These are phyloP conservation scores for Nicotiana otophora DNA, from an alignment of 257 asterid genomes.

Conservation along the genomic window DNA sequence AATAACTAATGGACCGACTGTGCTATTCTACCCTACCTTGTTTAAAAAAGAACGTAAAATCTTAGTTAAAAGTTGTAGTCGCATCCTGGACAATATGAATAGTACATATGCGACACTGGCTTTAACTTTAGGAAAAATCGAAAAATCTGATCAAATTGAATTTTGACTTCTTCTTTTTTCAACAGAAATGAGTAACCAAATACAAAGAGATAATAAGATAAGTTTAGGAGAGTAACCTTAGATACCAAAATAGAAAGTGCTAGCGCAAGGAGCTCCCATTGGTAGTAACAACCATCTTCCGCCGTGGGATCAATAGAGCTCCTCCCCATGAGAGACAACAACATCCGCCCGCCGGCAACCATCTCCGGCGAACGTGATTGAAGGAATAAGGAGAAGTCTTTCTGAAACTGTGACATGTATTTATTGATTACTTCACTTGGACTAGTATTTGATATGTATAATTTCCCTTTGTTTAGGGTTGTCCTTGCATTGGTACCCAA, in stretches of 20 bases:
- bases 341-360: constrained; percentile 56
- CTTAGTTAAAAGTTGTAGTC: too few species aligned
- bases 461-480: constrained; percentile 53
- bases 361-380: constrained; percentile 51
- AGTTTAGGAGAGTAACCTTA: constrained; percentile 28
- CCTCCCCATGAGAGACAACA: constrained; percentile 54
- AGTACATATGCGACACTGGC: background rate
- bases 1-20: too few species aligned
- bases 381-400: constrained; percentile 42
- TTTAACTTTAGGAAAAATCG: background rate
- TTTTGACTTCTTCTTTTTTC: too few species aligned
- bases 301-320: constrained; percentile 37
- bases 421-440: constrained; percentile 32
- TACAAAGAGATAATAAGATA: background rate
- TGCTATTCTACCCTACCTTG: too few species aligned
- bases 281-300: constrained; percentile 40
- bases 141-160: background rate
- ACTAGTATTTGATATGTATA: constrained; percentile 58
- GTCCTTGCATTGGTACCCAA: constrained; percentile 6
- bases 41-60: too few species aligned
- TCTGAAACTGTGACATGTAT: constrained; percentile 42
- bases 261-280: constrained; percentile 60
- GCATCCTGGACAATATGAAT: background rate
- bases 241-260: constrained; percentile 48
- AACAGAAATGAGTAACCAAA: too few species aligned